Evolutionary conservation across 2,329 filamentous ascomycete species (phyloP).

Genomic region (Cladosporium phlei): DNA sequence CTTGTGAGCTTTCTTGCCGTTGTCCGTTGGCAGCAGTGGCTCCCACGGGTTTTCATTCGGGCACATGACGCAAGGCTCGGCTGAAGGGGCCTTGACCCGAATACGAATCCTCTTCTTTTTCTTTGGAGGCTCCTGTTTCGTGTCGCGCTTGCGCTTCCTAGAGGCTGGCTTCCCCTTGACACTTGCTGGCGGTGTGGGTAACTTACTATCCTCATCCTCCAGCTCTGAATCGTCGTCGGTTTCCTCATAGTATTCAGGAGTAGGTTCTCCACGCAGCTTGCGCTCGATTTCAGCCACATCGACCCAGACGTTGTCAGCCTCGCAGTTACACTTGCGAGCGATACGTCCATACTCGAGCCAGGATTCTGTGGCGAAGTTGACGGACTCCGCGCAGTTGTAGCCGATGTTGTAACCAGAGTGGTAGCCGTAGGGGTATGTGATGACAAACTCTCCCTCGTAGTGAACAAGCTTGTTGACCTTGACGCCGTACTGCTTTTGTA

Average conservation of each 20-base stretch:
- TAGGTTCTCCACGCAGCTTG: constrained; percentile 78
- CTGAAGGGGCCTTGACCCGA: constrained; percentile 63
- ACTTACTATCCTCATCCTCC: constrained; percentile 53
- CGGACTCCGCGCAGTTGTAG: constrained; percentile 97
- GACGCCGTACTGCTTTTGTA: constrained; percentile 86
- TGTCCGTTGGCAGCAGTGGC: constrained; percentile 79
- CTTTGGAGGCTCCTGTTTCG: constrained; percentile 48
- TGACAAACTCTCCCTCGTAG: constrained; percentile 94
- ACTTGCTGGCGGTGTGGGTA: constrained; percentile 74
- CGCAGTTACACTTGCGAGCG: constrained; percentile 94
- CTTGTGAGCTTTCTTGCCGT: constrained; percentile 79
- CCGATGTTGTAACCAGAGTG: constrained; percentile 97
- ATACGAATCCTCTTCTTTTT: constrained; percentile 75
- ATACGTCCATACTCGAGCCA: constrained; percentile 95
- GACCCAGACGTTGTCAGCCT: constrained; percentile 97
- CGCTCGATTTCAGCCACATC: constrained; percentile 95
- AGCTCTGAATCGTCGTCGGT: constrained; percentile 61
- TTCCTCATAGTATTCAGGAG: constrained; percentile 75
- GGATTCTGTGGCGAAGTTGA: constrained; percentile 93
- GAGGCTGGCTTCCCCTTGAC: constrained; percentile 58
- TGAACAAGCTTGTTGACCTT: constrained; percentile 94
- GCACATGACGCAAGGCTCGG: constrained; percentile 84
- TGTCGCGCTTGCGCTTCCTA: constrained; percentile 65
- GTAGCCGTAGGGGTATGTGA: constrained; percentile 97
- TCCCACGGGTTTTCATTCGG: constrained; percentile 82